Conservation (phyloP, 2,329 filamentous ascomycete genomes). For the Stagonosporopsis cucurbitacearum region DNA sequence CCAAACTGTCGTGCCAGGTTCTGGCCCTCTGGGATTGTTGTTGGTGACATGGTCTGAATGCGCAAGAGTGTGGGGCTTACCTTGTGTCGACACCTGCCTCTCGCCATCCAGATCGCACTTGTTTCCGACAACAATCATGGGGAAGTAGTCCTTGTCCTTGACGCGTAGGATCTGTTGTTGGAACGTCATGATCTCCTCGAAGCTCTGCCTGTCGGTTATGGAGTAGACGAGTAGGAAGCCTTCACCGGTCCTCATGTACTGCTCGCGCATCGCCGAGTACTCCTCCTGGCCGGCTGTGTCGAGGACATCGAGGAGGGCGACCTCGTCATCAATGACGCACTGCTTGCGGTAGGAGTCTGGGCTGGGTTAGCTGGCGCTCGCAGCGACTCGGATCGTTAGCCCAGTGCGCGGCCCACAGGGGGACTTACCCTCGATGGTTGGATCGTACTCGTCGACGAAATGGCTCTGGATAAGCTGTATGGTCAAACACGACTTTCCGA, state of each 20-base stretch:
- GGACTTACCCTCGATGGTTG: conserved; percentile 90
- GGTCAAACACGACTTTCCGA: conserved; percentile 98
- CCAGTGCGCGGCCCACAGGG: neutral
- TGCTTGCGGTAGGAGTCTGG: conserved; percentile 99
- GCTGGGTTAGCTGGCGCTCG: conserved; percentile 2
- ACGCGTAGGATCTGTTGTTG: conserved; percentile 98
- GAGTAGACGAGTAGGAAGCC: conserved; percentile 98
- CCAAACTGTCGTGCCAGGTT: conserved; percentile 83
- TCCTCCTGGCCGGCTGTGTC: conserved; percentile 99
- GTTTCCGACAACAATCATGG: conserved; percentile 98
- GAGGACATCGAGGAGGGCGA: conserved; percentile 94
- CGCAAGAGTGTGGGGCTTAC: conserved; percentile 59
- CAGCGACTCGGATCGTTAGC: neutral
- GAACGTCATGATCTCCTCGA: conserved; percentile 98
- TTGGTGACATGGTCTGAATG: conserved; percentile 26
- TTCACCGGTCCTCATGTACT: conserved; percentile 99
- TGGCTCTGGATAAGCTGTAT: conserved; percentile 85
- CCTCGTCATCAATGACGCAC: conserved; percentile 98
- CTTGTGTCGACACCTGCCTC: conserved; percentile 88
- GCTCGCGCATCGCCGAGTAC: conserved; percentile 98
- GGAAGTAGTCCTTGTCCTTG: conserved; percentile 99
- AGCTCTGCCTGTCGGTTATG: conserved; percentile 95
- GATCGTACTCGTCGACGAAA: conserved; percentile 99
- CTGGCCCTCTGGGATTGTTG: conserved; percentile 76
- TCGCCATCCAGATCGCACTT: conserved; percentile 98